Evolutionary conservation across 306 rosid genomes (phyloP).

Genomic region (Macrotyloma uniflorum): DNA sequence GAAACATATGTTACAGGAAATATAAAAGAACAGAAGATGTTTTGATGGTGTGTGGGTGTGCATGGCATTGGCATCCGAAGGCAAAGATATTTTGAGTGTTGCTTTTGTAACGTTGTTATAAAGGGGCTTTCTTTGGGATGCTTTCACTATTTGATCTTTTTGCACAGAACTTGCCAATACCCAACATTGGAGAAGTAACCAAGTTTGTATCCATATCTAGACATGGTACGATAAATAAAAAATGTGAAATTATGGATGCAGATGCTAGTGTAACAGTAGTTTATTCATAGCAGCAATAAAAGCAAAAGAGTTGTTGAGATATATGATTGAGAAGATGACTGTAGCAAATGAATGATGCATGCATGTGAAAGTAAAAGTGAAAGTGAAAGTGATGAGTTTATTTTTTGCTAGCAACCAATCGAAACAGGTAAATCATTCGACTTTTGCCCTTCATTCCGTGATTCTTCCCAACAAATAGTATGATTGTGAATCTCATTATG

Average conservation of each 20-base stretch:
- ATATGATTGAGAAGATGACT: conserved; percentile 18
- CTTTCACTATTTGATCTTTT: conserved; percentile 11
- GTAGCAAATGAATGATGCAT: conserved; percentile 28
- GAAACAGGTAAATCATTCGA: conserved; percentile 20
- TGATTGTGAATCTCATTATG: conserved; percentile 28
- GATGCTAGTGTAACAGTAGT: background rate
- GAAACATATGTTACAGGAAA: background rate
- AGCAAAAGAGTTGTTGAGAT: conserved; percentile 22
- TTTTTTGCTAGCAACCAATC: conserved; percentile 24
- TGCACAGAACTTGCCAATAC: background rate
- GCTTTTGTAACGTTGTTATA: background rate
- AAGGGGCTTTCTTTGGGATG: background rate
- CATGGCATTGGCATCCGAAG: no score
- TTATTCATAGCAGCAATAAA: background rate
- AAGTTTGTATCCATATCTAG: background rate
- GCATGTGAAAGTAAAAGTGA: background rate
- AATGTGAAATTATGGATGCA: background rate
- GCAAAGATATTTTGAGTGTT: background rate
- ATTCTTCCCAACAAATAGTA: conserved; percentile 19
- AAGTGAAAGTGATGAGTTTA: background rate
- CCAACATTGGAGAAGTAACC: background rate
- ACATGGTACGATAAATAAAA: background rate
- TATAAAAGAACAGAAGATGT: no score
- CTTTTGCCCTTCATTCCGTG: conserved; percentile 38
- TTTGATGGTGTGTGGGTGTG: no score